These are phyloP conservation scores for Bothriochloa decipiens DNA, from an alignment of 176 grass and related monocot species.

Conservation along the genomic window DNA sequence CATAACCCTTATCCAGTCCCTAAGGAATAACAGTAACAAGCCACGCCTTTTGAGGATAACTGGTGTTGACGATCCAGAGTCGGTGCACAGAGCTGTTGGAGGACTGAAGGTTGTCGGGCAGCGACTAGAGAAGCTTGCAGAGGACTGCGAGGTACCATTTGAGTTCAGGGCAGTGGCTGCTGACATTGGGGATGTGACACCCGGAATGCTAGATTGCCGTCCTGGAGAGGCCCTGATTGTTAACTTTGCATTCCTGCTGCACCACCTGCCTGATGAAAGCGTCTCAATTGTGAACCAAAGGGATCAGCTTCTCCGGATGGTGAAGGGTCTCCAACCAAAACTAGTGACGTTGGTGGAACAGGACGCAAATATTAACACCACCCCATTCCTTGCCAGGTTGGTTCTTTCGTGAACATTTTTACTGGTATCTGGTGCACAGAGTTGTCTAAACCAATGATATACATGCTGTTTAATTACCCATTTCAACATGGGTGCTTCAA, in stretches of 20 bases:
- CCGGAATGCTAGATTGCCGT: slow-evolving; percentile 61
- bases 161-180: slow-evolving; percentile 67
- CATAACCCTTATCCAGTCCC: slow-evolving; percentile 61
- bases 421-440: not conserved
- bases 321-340: slow-evolving; percentile 73
- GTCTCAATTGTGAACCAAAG: slow-evolving; percentile 75
- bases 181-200: slow-evolving; percentile 53
- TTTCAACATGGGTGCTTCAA: too few relatives aligned
- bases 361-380: slow-evolving; percentile 76
- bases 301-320: slow-evolving; percentile 78
- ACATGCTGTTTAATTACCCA: not conserved
- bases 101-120: slow-evolving; percentile 69
- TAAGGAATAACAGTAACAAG: slow-evolving; percentile 46
- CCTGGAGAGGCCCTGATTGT: slow-evolving; percentile 64
- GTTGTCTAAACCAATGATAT: slow-evolving; percentile 8
- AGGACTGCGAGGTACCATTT: slow-evolving; percentile 62
- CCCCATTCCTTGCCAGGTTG: slow-evolving; percentile 70
- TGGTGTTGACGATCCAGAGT: slow-evolving; percentile 78
- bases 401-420: slow-evolving; percentile 5
- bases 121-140: slow-evolving; percentile 65
- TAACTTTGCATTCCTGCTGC: slow-evolving; percentile 82
- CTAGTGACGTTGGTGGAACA: slow-evolving; percentile 79
- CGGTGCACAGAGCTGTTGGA: slow-evolving; percentile 69
- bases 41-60: slow-evolving; percentile 63
- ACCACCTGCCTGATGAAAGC: slow-evolving; percentile 87